phyloP scores from a whole-genome alignment of 257 asterid genomes.

The Solanum neorickii region DNA sequence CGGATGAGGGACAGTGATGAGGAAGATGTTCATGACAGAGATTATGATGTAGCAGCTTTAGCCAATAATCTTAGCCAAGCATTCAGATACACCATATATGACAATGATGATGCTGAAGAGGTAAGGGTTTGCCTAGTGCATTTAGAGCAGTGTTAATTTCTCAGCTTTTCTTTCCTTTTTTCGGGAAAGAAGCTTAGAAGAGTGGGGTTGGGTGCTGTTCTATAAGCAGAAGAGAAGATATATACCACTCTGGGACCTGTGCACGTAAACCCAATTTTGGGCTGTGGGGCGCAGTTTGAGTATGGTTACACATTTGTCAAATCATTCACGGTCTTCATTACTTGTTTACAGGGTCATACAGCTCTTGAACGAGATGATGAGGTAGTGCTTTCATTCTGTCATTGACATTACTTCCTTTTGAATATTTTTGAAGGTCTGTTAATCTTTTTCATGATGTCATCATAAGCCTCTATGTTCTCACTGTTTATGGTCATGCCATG shows the following conservation, averaged over 20 bases:
- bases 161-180: neutral
- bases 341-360: constrained; percentile 62
- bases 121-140: constrained; percentile 8
- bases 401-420: neutral
- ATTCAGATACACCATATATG: constrained; percentile 71
- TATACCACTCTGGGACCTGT: neutral
- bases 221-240: neutral
- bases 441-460: neutral
- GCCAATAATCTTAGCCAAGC: constrained; percentile 89
- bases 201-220: neutral
- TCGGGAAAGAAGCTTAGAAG: neutral
- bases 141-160: neutral
- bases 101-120: constrained; percentile 73
- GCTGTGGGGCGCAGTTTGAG: neutral
- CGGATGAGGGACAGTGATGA: constrained; percentile 87
- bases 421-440: neutral
- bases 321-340: neutral
- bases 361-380: constrained; percentile 80
- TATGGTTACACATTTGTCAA: neutral
- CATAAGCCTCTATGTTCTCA: neutral
- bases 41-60: constrained; percentile 84
- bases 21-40: constrained; percentile 83
- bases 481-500: neutral
- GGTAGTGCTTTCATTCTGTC: constrained; percentile 30
- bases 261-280: neutral